Evolutionary conservation across 805 yeast genomes (phyloP).

Genomic region (Pichia membranifaciens): DNA sequence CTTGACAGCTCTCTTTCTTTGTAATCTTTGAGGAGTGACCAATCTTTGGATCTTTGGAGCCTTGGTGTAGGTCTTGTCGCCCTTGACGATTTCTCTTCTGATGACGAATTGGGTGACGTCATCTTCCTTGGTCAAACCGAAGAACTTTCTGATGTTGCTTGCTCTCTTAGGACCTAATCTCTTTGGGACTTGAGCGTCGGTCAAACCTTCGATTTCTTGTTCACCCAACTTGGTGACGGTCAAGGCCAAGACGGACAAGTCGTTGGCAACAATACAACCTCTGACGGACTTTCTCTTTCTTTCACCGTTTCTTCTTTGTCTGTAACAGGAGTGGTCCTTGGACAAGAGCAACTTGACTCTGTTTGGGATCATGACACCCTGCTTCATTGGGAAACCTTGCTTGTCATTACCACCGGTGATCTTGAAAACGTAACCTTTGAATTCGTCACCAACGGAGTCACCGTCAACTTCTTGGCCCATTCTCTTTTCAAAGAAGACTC

Average conservation of each 20-base stretch:
- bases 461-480: conserved; percentile 99
- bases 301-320: conserved; percentile 99
- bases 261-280: conserved; percentile 98
- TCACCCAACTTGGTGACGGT: conserved; percentile 97
- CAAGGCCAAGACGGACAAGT: conserved; percentile 91
- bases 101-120: conserved; percentile 88
- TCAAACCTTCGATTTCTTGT: conserved; percentile 88
- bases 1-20: conserved; percentile 96
- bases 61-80: conserved; percentile 98
- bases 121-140: conserved; percentile 92
- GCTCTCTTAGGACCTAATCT: conserved; percentile 99
- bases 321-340: conserved; percentile 96
- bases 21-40: conserved; percentile 97
- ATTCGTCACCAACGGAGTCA: conserved; percentile 96
- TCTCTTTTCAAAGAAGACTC: conserved; percentile 98
- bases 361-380: conserved; percentile 99
- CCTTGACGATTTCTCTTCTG: conserved; percentile 97
- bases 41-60: conserved; percentile 99
- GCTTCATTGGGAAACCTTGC: conserved; percentile 99
- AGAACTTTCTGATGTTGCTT: conserved; percentile 99
- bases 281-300: conserved; percentile 99
- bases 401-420: conserved; percentile 99
- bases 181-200: conserved; percentile 93
- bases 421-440: conserved; percentile 98
- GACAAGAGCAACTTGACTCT: conserved; percentile 95